Evolutionary conservation across 805 yeast genomes (phyloP), one percentile per base, ranked within the genome.

Genomic region (Saccharomycopsis sp.): DNA sequence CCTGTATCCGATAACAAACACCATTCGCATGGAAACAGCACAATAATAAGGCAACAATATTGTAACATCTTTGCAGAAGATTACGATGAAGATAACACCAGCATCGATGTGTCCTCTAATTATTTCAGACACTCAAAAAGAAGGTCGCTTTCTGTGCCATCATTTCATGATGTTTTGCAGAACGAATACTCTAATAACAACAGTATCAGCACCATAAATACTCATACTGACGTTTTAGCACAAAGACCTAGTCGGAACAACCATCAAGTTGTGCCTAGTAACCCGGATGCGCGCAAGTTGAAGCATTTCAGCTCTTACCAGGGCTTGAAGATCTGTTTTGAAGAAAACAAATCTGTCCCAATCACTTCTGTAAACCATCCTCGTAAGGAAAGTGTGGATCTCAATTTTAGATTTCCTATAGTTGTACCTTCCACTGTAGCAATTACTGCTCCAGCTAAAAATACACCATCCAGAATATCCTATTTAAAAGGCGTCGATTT

Each of bases 281-380:
- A 44, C 19, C 20, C 49, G 5, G 49, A 44, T 17, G 20, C 49
- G 7, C 19, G 49, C 3, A 17, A 5, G 12, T 44, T 59, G 17
- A 56, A 56, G 25, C 62, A 56, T 38, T 59, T 59, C 55, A 56
- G 53, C 14, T 59, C 62, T 1, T 59, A 38, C 22, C 62, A 56
- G 25, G 62, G 62, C 1, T 49, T 59, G 3, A 15, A 29, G 19
- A 59, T 59, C 1, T 17, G 22, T 9, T n/a, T 23, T 23, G 24
- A n/a, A 17, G 22, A 17, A 17, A 44, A 44, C 49, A 5, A 7
- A 12, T 29, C 38, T 7, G 12, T 29, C 5, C 38, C 38, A 12
- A 29, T 12, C 12, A 7, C 38, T 12, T 29, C 38, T 29, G 38
- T 29, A 29, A 44, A 44, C 12, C 19, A 44, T 44, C 19, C 19